Evolutionary conservation across 2,329 filamentous ascomycete genomes (phyloP), one percentile per base, ranked within the genome.

Genomic region (Sporothrix variecibatus): DNA sequence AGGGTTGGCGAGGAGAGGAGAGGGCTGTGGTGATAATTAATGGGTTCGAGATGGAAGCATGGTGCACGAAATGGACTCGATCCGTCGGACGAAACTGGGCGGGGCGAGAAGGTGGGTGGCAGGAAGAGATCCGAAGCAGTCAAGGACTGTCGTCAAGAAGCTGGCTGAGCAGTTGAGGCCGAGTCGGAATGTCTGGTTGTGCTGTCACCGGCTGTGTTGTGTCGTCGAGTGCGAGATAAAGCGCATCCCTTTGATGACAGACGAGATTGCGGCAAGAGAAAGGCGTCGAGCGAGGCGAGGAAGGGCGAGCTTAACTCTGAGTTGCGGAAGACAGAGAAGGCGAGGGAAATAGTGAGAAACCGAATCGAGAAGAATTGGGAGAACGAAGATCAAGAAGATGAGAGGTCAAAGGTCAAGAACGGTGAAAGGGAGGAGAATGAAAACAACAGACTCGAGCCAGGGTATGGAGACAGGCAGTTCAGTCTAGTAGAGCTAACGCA

Each of bases 21-120:
- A 65, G 40, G 38, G 49, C 49, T 65, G 64, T 67, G 40, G 38
- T 64, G 49, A 31, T n/a, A 34, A 74, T 74, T 70, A 76, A 34
- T 12, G 31, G 38, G 60, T 72, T 67, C 34, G 64, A 43, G 69
- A 23, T 26, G 38, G n/a, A 34, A 71, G 74, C 75, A 76, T 76
- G 51, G 43, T 76, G 75, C 51, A 28, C 26, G 43, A 62, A 49
- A 34, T 20, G 56, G 43, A 70, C 56, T 23, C 31, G 34, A 31
- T 8, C 38, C 26, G 56, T 11, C n/a, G 28, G n/a, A 46, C 65
- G 40, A 53, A 70, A 40, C 23, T 43, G 60, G 38, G 6, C 8
- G 58, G 11, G 28, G 9, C 17, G 43, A 60, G 20, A 68, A 20
- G 23, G 51, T 4, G 23, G 28, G 51, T 56, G 49, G 49, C 49